These are phyloP conservation scores for Trametes polyzona DNA, from an alignment of 1,284 basidiomycete genomes.

Conservation along the genomic window DNA sequence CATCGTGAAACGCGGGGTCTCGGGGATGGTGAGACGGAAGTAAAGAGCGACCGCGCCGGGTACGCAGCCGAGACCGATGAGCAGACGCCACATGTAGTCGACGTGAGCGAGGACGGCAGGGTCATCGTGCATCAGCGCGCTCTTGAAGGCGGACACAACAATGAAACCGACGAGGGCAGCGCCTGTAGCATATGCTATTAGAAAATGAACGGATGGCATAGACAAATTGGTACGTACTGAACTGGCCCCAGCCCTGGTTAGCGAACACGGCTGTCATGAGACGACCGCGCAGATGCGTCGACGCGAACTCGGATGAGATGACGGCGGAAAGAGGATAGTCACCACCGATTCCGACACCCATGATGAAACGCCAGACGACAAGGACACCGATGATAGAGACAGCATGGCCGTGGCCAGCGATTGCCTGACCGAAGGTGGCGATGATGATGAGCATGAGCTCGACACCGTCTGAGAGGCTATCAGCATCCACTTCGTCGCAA, in stretches of 20 bases:
- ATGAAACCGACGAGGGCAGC: slow-evolving; percentile 62
- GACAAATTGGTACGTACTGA: slow-evolving; percentile 40
- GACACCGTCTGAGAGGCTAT: slow-evolving; percentile 54
- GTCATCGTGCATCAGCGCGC: slow-evolving; percentile 44
- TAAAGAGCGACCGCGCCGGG: slow-evolving; percentile 71
- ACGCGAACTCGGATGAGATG: slow-evolving; percentile 65
- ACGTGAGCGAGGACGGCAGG: slow-evolving; percentile 47
- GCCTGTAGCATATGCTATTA: slow-evolving; percentile 26
- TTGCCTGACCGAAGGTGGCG: slow-evolving; percentile 51
- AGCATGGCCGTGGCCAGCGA: slow-evolving; percentile 54
- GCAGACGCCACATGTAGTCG: slow-evolving; percentile 69
- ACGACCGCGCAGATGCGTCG: slow-evolving; percentile 56
- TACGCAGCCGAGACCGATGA: slow-evolving; percentile 73
- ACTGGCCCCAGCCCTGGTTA: slow-evolving; percentile 58
- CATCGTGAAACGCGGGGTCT: slow-evolving; percentile 88
- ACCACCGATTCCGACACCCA: slow-evolving; percentile 58
- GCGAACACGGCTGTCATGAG: slow-evolving; percentile 63
- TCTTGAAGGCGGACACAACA: slow-evolving; percentile 60
- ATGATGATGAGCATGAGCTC: slow-evolving; percentile 62
- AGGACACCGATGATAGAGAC: slow-evolving; percentile 63
- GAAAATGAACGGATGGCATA: slow-evolving; percentile 12
- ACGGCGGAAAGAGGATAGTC: slow-evolving; percentile 56
- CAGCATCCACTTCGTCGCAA: no score
- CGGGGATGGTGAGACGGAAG: slow-evolving; percentile 79
- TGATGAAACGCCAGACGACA: slow-evolving; percentile 58